Evolutionary conservation across 2,329 filamentous ascomycete species (phyloP), one percentile per base, ranked within the genome.

Genomic region (Colletotrichum limetticola): DNA sequence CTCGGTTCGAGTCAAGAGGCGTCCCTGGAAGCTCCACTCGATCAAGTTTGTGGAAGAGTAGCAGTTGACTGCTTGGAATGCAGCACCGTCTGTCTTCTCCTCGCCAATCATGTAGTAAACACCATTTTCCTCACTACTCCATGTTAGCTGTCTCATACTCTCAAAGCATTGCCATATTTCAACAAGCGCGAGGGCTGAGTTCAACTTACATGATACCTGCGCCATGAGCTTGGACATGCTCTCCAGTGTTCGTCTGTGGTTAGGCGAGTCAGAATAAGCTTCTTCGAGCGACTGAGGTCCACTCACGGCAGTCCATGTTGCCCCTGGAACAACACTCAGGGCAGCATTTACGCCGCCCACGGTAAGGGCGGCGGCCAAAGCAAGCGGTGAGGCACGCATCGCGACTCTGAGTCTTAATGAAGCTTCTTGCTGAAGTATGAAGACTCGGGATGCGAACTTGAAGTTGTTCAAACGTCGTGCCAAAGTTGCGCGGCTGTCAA

Each of bases 101-200:
- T 94, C 92, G 19, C 92, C 92, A 42, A 93, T 88, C 82, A 91
- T 87, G 82, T 93, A 94, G 83, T 90, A 94, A 0, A 86, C 88
- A 11, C 83, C 84, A 56, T 86, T 84, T 1, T 89, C 88, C 76
- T 89, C 83, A 26, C 73, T 74, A 3, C 1, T 6, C 1, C 1
- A 19, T 4, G 60, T 70, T 22, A 72, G 70, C 8, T 9, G 0
- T 14, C 19, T 8, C 22, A 19, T 3, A 5, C 14, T 19, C 3
- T 3, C 4, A 2, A 58, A 35, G 7, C 9, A 9, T 46, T 19
- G 19, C 19, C 42, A 8, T 3, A 46, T 19, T 46, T n/a, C 19
- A n/a, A 9, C 42, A 46, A 46, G 42, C 5, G 22, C 8, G 5
- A 24, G 7, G n/a, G 9, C 24, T 49, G 19, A 11, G 7, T n/a